These are phyloP conservation scores for Blastobotrys serpentis DNA, from an alignment of 1,139 yeast genomes.

Conservation along the genomic window DNA sequence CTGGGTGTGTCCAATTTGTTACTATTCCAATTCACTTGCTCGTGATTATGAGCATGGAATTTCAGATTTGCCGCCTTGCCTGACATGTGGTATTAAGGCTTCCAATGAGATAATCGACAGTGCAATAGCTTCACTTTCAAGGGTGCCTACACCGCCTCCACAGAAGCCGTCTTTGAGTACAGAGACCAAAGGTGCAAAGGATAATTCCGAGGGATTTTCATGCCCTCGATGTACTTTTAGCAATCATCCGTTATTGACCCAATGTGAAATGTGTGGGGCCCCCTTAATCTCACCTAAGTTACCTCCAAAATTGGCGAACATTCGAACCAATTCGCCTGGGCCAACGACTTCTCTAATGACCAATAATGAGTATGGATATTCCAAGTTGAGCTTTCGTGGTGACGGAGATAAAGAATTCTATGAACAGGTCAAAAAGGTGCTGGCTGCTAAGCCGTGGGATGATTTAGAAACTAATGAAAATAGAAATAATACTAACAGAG, in stretches of 20 bases:
- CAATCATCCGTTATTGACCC: constrained; percentile 74
- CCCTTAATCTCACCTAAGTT: constrained; percentile 44
- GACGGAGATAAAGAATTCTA: constrained; percentile 38
- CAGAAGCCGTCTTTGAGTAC: too few species aligned
- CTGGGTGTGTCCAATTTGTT: constrained; percentile 88
- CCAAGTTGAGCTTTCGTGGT: constrained; percentile 39
- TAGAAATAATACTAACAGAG: background rate
- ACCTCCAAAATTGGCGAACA: constrained; percentile 30
- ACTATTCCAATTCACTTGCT: constrained; percentile 56
- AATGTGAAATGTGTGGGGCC: constrained; percentile 87
- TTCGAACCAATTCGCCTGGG: constrained; percentile 28
- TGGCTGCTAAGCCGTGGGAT: constrained; percentile 28
- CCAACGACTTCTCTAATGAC: constrained; percentile 25
- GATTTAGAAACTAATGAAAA: background rate
- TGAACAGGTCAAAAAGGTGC: constrained; percentile 31
- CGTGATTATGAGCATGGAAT: constrained; percentile 40
- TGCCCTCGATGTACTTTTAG: constrained; percentile 85
- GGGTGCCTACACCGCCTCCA: constrained; percentile 12
- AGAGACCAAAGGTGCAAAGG: too few species aligned
- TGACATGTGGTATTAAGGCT: constrained; percentile 72
- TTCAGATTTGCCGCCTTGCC: constrained; percentile 55
- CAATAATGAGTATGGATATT: constrained; percentile 21
- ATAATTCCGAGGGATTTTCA: constrained; percentile 47
- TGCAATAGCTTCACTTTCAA: constrained; percentile 24
- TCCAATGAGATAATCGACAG: constrained; percentile 39